Percentiles rank a stretch among this genome's conserved stretches.
phyloP scores from a whole-genome alignment of 139 green algal species.

The Picochlorum sp. region DNA sequence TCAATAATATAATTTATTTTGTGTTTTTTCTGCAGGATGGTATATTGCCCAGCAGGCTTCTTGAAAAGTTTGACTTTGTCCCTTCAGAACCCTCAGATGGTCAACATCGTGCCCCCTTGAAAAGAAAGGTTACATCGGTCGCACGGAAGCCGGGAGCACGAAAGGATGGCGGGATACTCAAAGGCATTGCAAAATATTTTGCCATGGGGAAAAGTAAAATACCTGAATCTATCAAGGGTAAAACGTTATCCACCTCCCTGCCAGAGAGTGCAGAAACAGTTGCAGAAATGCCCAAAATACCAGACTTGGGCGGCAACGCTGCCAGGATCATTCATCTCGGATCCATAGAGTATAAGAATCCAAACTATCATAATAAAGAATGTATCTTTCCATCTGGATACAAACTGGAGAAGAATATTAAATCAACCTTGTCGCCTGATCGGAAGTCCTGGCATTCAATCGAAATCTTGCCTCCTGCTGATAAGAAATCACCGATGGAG shows the following conservation, averaged over 20 bases:
- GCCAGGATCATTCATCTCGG: slow-evolving; percentile 40
- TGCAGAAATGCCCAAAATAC: no score
- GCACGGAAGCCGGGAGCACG: no score
- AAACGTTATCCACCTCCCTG: no score
- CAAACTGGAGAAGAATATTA: slow-evolving; percentile 5
- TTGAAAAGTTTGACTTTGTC: neutral
- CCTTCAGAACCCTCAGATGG: neutral
- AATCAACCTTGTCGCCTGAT: neutral
- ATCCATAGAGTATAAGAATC: slow-evolving; percentile 47
- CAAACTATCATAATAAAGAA: slow-evolving; percentile 51
- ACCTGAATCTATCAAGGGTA: no score
- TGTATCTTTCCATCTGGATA: slow-evolving; percentile 63
- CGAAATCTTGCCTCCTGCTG: neutral
- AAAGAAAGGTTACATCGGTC: no score
- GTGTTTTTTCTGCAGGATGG: neutral
- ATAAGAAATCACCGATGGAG: neutral
- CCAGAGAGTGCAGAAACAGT: no score
- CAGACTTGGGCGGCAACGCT: neutral
- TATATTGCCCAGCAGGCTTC: neutral
- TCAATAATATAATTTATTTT: no score
- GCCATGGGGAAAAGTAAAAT: no score
- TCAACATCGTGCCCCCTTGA: neutral
- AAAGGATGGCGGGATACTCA: no score
- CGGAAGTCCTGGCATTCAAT: neutral
- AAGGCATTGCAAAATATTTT: no score